Evolutionary conservation across 805 yeast genomes (phyloP).

Genomic region (Yarrowia divulgata): DNA sequence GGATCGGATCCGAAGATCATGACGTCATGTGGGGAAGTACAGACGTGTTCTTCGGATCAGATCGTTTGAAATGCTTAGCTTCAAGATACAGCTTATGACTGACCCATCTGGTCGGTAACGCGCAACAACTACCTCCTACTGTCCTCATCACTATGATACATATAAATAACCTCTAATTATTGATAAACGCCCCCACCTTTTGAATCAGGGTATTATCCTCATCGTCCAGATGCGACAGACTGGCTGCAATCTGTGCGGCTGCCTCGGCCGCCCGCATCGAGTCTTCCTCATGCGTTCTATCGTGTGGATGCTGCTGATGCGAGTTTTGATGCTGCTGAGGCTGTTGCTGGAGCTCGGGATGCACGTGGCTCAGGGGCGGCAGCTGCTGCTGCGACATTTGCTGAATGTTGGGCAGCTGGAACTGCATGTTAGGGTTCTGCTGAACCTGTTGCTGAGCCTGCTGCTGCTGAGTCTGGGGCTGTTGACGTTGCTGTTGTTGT

Average conservation of each 20-base stretch:
- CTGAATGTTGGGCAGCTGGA: slow-evolving; percentile 19
- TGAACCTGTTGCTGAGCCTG: neutral
- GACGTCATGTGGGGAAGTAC: no score
- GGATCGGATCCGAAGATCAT: no score
- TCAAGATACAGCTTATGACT: no score
- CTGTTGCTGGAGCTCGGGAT: slow-evolving; percentile 25
- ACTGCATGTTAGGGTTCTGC: slow-evolving; percentile 17
- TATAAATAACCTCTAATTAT: slow-evolving; percentile 41
- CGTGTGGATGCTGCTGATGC: slow-evolving; percentile 17
- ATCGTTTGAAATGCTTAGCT: no score
- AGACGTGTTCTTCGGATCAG: no score
- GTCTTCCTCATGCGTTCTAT: slow-evolving; percentile 27
- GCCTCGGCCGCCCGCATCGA: slow-evolving; percentile 36
- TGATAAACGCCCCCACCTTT: slow-evolving; percentile 47
- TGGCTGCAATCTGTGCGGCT: slow-evolving; percentile 38
- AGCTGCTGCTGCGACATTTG: slow-evolving; percentile 28
- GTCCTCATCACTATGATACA: neutral
- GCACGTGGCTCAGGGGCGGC: slow-evolving; percentile 20
- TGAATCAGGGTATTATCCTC: slow-evolving; percentile 46
- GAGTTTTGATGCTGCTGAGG: neutral
- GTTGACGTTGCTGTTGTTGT: neutral
- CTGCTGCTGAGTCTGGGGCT: slow-evolving; percentile 2
- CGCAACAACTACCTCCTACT: neutral
- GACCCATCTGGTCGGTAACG: no score
- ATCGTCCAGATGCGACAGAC: slow-evolving; percentile 39